phyloP scores from a whole-genome alignment of 148 eudicot genomes.

The Hydrangea macrophylla region DNA sequence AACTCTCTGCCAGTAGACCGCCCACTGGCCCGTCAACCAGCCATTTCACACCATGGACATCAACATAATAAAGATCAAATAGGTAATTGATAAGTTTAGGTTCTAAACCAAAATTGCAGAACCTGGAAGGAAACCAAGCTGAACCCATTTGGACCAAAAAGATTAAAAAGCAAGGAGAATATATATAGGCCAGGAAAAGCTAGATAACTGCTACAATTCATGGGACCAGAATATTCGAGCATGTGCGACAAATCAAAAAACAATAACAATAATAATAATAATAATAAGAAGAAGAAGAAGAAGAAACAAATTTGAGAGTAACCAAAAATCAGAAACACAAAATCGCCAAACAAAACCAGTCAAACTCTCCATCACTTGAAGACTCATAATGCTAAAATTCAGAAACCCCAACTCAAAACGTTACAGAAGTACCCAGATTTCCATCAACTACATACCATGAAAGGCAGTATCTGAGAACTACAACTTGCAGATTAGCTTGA shows the following conservation, averaged over 20 bases:
- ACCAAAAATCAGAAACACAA: not conserved
- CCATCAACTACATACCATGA: not conserved
- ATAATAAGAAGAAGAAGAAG: too few species aligned
- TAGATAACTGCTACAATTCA: not conserved
- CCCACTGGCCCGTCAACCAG: too few species aligned
- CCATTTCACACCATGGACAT: too few species aligned
- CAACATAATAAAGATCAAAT: too few species aligned
- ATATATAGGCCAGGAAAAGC: not conserved
- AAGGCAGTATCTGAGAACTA: not conserved
- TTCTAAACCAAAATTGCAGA: not conserved
- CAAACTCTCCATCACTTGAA: not conserved
- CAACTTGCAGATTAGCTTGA: not conserved
- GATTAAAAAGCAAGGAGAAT: not conserved
- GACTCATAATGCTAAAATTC: not conserved
- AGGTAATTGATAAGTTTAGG: not conserved
- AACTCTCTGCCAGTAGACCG: too few species aligned
- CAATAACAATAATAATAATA: too few species aligned
- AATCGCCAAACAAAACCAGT: not conserved
- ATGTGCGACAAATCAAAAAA: too few species aligned
- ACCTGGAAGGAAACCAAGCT: constrained; percentile 6
- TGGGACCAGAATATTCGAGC: not conserved
- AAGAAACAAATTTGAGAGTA: too few species aligned
- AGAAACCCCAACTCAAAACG: not conserved
- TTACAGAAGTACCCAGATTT: constrained; percentile 1
- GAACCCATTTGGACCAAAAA: not conserved